Base-by-base conservation (phyloP, 202 grass and related monocot species). In the Bolboschoenoplectus hybrid region DNA sequence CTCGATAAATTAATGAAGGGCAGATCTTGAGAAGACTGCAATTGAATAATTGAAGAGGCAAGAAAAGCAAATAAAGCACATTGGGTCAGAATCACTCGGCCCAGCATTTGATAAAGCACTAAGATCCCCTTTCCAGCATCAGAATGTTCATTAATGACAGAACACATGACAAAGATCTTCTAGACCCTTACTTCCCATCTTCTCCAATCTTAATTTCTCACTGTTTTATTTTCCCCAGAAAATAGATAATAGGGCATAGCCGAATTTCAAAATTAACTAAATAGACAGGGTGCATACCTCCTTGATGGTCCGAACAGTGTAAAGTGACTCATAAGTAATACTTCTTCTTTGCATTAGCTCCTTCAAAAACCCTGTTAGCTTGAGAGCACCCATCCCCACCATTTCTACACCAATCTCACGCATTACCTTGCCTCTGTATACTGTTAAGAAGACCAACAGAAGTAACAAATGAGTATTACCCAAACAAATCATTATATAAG, bases 291-390 rank as follows among this genome's bases (percentile, higher is more conserved):
- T 60, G 10, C 75, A 76, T 90, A 98, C 97, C 93, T 98, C 97
- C 70, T 98, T 98, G 88, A 98, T 92, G 55, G 90, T 85, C 69
- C 97, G 90, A 85, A 98, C 90, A 52, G 97, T 96, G 83, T 96
- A 96, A 53, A 94, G 80, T 78, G 93, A 96, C 26, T 96, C 89
- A 66, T 92, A 98, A 77, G 61, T 26, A 86, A 91, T 94, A 83
- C 89, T 89, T 81, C 85, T 91, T 53, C 38, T 87, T 65, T 94
- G 97, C 90, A 96, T 88, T 85, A 94, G 83, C 66, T 96, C 93
- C 89, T 91, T 98, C 44, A 98, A 89, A 92, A 92, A 96, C 50
- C 89, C 93, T 88, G 97, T 96, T 86, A 98, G 89, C 85, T 92
- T 98, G 52, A 98, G 84, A 56, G 93, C 97, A 84, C 97, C 88